phyloP scores from a whole-genome alignment of 257 asterid species.

The Solanum habrochaites region DNA sequence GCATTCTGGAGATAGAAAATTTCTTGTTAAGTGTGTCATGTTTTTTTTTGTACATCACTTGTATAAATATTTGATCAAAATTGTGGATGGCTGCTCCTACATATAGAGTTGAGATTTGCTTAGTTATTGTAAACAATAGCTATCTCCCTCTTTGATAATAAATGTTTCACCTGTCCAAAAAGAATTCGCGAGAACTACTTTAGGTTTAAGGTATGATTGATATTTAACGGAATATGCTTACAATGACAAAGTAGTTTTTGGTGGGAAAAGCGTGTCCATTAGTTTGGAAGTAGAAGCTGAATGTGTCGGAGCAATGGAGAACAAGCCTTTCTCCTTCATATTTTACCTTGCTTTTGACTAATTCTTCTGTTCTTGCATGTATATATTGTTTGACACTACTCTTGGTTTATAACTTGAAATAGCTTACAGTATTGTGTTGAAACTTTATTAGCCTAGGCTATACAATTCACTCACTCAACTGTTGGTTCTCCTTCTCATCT shows the following conservation, averaged over 20 bases:
- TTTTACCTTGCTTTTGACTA: neutral
- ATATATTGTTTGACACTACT: neutral
- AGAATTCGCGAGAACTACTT: neutral
- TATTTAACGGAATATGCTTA: neutral
- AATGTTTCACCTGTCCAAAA: neutral
- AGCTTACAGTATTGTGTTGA: neutral
- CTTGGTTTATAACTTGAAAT: neutral
- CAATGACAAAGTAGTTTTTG: neutral
- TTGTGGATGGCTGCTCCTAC: neutral
- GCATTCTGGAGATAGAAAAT: neutral
- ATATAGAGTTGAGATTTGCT: neutral
- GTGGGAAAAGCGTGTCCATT: neutral
- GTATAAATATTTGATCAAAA: neutral
- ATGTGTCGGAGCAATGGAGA: neutral
- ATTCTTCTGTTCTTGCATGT: neutral
- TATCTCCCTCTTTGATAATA: neutral
- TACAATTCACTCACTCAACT: neutral
- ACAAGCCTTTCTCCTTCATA: neutral
- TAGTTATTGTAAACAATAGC: neutral
- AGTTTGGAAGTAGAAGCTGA: neutral
- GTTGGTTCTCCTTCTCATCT: neutral
- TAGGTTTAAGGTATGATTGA: neutral
- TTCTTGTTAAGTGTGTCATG: neutral
- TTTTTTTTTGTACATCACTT: neutral
- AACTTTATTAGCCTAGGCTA: neutral